Evolutionary conservation across 768 basidiomycete species (phyloP).

Genomic region (Leucogyrophana mollusca): DNA sequence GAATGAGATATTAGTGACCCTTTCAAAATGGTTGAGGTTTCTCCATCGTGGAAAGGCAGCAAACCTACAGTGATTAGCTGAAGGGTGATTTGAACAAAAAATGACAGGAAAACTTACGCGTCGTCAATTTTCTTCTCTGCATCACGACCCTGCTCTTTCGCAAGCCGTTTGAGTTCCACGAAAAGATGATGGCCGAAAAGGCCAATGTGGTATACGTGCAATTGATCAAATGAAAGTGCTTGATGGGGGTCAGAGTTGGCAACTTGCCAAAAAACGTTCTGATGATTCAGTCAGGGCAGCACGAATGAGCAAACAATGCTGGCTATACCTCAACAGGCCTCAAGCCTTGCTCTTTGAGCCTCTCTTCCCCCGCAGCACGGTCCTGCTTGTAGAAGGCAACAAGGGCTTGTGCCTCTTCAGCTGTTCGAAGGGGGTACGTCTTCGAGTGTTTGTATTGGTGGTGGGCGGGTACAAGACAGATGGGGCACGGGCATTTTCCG

Average conservation of each 20-base stretch:
- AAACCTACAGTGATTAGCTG: slow-evolving; percentile 17
- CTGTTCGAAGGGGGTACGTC: slow-evolving; percentile 16
- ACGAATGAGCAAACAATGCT: too few species aligned
- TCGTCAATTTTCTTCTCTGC: slow-evolving; percentile 7
- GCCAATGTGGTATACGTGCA: slow-evolving; percentile 37
- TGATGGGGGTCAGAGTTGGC: slow-evolving; percentile 31
- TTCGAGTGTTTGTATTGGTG: slow-evolving; percentile 18
- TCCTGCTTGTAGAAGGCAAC: slow-evolving; percentile 14
- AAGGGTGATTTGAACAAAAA: neutral
- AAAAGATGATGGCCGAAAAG: slow-evolving; percentile 32
- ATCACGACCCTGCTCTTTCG: slow-evolving; percentile 9
- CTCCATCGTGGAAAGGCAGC: slow-evolving; percentile 31
- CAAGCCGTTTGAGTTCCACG: slow-evolving; percentile 17
- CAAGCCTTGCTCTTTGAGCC: slow-evolving; percentile 18
- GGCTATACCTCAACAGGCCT: slow-evolving; percentile 11
- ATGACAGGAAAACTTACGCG: slow-evolving; percentile 20
- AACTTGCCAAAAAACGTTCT: slow-evolving; percentile 42
- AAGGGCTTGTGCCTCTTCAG: slow-evolving; percentile 12
- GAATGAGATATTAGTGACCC: slow-evolving; percentile 25
- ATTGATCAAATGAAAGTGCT: slow-evolving; percentile 34
- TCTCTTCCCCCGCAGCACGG: slow-evolving; percentile 16
- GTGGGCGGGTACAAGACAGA: slow-evolving; percentile 32
- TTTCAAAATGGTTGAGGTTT: slow-evolving; percentile 30
- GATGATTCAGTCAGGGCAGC: neutral
- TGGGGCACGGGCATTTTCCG: slow-evolving; percentile 31